Conservation (phyloP, 78 protist species). For the Dictyostelium brefeldianum region DNA sequence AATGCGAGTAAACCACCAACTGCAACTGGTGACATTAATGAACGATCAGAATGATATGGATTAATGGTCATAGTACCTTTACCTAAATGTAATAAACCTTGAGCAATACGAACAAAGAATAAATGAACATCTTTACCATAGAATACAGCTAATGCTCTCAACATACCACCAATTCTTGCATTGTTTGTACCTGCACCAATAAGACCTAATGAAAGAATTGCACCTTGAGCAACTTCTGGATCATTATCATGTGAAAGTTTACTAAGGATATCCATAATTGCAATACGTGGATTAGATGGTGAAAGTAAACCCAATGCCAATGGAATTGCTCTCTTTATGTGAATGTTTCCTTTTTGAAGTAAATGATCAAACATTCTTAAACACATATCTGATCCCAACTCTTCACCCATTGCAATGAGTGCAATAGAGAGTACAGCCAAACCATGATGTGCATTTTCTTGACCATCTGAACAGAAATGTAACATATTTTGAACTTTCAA, state of each 20-base stretch:
- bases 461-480: constrained; percentile 88
- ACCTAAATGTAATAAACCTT: constrained; percentile 97
- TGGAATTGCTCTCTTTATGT: constrained; percentile 93
- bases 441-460: constrained; percentile 77
- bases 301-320: constrained; percentile 95
- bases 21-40: constrained; percentile 87
- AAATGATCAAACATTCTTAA: constrained; percentile 94
- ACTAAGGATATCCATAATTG: constrained; percentile 93
- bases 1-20: constrained; percentile 90
- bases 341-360: constrained; percentile 88
- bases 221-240: constrained; percentile 87
- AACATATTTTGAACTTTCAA: constrained; percentile 95
- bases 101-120: constrained; percentile 93
- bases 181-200: constrained; percentile 98
- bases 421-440: constrained; percentile 96
- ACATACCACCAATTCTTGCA: constrained; percentile 93
- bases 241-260: constrained; percentile 97
- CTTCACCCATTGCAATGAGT: constrained; percentile 98
- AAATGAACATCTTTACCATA: constrained; percentile 87
- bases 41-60: constrained; percentile 93
- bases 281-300: constrained; percentile 92
- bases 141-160: constrained; percentile 93
- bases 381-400: constrained; percentile 96
- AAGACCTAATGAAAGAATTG: constrained; percentile 92
- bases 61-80: constrained; percentile 96